Base-by-base conservation (phyloP, 2,329 filamentous ascomycete genomes). In the Xylaria sp. region DNA sequence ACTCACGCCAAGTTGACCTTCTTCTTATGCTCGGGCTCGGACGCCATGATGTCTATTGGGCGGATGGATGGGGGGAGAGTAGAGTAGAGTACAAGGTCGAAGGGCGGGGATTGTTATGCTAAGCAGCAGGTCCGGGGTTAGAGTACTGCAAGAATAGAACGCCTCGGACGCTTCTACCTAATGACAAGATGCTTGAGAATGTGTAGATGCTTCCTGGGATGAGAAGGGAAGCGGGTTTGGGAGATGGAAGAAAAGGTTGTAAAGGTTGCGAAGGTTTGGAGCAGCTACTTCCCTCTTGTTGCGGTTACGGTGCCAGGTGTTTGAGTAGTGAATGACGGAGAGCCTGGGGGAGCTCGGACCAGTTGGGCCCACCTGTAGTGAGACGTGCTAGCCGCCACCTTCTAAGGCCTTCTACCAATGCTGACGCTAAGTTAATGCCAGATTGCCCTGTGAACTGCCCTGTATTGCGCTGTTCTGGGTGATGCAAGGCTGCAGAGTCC, bases 1-100 rank as follows among this genome's bases (percentile, higher is more conserved):
- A 83, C 92, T 80, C 88, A 95, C 93, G 89, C 87, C 82, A 95
- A 81, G 82, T 95, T 92, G 81, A 90, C 91, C 90, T 93, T 94
- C 84, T 91, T 90, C 89, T 93, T 94, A 76, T 89, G 85, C 69
- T 92, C 87, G 70, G 89, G 88, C 79, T 92, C 89, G 73, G 89
- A 82, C 81, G 90, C 89, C 92, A 94, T 94, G 74, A 82, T 92
- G 87, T 74, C 75, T 71, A 69, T 57, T 70, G 68, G 68, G 27
- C 60, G 48, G 59, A 62, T 67, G 67, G 61, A 42, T 65, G 61
- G 64, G 59, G 30, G 57, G 50, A 45, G 50, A 34, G 51, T 36
- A 55, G 30, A 19, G 27, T 34, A 8, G 21, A 51, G 9, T 11
- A 14, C 27, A 24, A 24, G 42, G 45, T 27, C 21, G 54, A 17